Percentiles rank a stretch among this genome's conserved stretches.
Evolutionary conservation across 208 protist genomes (phyloP).

Genomic region (Acanthamoeba lenticulata): DNA sequence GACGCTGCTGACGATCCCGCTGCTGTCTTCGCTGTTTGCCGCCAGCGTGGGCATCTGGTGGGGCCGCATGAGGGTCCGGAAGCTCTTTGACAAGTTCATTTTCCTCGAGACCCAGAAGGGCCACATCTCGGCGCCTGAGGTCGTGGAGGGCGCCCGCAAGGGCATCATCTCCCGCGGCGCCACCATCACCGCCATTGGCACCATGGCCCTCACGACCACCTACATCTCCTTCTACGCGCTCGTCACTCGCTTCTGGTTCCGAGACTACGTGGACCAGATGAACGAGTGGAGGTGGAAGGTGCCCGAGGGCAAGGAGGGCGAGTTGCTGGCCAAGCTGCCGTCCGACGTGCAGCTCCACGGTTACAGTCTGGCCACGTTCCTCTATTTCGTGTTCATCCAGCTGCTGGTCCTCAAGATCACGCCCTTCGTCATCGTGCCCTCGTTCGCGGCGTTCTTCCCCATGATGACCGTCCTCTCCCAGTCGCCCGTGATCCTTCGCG

Average conservation of each 20-base stretch:
- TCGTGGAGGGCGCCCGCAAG: slow-evolving; percentile 38
- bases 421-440: slow-evolving; percentile 54
- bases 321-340: not conserved
- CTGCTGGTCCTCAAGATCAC: slow-evolving; percentile 57
- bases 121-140: not conserved
- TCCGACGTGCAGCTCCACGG: not conserved
- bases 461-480: not conserved
- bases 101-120: slow-evolving; percentile 14
- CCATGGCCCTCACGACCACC: slow-evolving; percentile 48
- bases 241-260: slow-evolving; percentile 23
- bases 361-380: not conserved
- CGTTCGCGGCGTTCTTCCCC: slow-evolving; percentile 9
- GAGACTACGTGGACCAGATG: slow-evolving; percentile 25
- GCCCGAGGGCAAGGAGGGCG: not conserved
- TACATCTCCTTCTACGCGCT: slow-evolving; percentile 60
- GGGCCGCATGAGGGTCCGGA: slow-evolving; percentile 20
- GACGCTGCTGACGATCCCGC: not conserved
- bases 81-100: slow-evolving; percentile 36
- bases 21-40: slow-evolving; percentile 55
- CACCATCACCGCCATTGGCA: not conserved
- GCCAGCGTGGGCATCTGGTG: slow-evolving; percentile 36
- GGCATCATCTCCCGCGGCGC: slow-evolving; percentile 30
- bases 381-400: slow-evolving; percentile 60
- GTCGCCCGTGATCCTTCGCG: slow-evolving; percentile 24
- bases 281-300: slow-evolving; percentile 45